Conservation (phyloP, 257 asterid genomes). For the Solanum corneliomulleri region DNA sequence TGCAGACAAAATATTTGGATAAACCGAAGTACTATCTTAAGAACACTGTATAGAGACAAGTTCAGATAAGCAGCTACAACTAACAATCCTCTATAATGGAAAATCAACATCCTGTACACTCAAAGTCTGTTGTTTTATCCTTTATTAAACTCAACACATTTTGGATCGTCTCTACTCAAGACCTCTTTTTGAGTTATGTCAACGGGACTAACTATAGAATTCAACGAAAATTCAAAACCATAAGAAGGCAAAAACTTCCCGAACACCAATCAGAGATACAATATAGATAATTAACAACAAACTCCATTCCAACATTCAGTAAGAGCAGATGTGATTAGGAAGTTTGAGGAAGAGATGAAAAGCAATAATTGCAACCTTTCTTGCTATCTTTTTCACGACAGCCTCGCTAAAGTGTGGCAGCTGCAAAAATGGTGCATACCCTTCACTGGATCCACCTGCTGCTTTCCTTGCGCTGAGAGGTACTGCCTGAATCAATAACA, state of each 20-base stretch:
- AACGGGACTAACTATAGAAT: neutral
- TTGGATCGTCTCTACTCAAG: neutral
- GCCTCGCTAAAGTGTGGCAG: conserved; percentile 94
- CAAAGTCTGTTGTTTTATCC: neutral
- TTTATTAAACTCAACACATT: neutral
- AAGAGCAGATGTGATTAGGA: neutral
- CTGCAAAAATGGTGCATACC: conserved; percentile 92
- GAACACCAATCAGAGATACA: neutral
- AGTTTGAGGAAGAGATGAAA: neutral
- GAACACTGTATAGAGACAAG: neutral
- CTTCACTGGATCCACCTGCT: conserved; percentile 72
- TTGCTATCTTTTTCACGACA: conserved; percentile 68
- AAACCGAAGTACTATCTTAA: neutral
- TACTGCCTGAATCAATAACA: conserved; percentile 57
- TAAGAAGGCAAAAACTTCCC: neutral
- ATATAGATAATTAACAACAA: neutral
- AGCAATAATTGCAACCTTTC: conserved; percentile 53
- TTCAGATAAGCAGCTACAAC: neutral
- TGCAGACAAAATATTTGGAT: neutral
- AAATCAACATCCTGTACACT: neutral
- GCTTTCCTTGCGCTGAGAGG: conserved; percentile 89
- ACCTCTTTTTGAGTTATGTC: neutral
- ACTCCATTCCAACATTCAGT: neutral
- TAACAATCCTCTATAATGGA: neutral
- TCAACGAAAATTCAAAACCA: neutral